Evolutionary conservation across 1,139 yeast genomes (phyloP), one percentile per base, ranked within the genome.

Genomic region (Meyerozyma athensensis): DNA sequence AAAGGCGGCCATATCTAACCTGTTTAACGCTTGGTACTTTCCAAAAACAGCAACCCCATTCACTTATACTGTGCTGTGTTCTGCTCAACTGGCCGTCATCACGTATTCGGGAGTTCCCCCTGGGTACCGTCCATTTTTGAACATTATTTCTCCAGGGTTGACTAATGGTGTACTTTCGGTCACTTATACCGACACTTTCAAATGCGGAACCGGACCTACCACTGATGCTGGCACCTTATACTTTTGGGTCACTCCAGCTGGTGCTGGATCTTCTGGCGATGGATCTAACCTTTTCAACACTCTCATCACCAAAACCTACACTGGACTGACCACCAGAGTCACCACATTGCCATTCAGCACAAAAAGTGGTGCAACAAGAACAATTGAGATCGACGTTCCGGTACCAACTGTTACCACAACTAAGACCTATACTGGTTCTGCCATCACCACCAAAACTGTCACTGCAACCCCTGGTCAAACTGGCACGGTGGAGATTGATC

Each of bases 281-380:
- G 17, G 44, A 42, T n/a, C 23, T 17, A 43, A 28, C 6, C 21
- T 41, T 7, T 23, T 28, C 19, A 28, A 28, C 17, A 18, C 2
- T 8, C 12, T 37, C 18, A 14, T 18, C 4, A 41, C 44, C 9
- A 7, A 7, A 16, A 39, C 45, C 16, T 38, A 36, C 34, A 41
- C 43, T 9, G 38, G 35, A 6, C 4, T 36, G 2, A 26, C 33
- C 12, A 41, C 49, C 10, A 18, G 20, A 10, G 26, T 44, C 14
- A 44, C 51, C 3, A 47, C 52, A 2, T 41, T 46, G 35, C 51
- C 52, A 5, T 43, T 33, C 39, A 33, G 30, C 17, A 34, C 45
- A 3, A 40, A 35, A 5, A 9, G 20, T 28, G n/a, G 21, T 17
- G 13, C 34, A 4, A 19, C 24, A 17, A 13, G 19, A 21, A 17